These are phyloP conservation scores for Guyanaporus albipodus DNA, from an alignment of 768 basidiomycete species.

Conservation along the genomic window DNA sequence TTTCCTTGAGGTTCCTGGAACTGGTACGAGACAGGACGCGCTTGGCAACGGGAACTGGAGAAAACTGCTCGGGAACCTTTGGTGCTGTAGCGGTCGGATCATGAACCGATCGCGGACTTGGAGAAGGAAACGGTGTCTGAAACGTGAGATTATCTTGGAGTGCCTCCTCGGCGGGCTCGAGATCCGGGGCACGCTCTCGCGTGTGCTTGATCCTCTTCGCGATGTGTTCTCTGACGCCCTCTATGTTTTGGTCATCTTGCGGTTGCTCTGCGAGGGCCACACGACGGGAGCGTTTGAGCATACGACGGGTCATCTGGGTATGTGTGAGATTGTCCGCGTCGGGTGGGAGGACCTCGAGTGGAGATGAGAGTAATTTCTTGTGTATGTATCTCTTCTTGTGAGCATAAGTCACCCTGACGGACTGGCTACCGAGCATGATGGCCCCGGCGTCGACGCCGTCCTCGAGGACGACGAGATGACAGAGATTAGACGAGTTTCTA, in stretches of 20 bases:
- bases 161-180: not conserved
- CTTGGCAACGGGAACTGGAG: slow-evolving; percentile 39
- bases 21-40: slow-evolving; percentile 36
- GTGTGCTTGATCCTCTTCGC: slow-evolving; percentile 34
- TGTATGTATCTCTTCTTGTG: slow-evolving; percentile 28
- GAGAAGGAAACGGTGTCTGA: slow-evolving; percentile 27
- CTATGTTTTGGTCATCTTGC: slow-evolving; percentile 19
- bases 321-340: slow-evolving; percentile 33
- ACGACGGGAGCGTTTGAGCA: slow-evolving; percentile 48
- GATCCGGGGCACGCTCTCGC: slow-evolving; percentile 7
- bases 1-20: slow-evolving; percentile 42
- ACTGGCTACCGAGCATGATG: slow-evolving; percentile 14
- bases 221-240: slow-evolving; percentile 19
- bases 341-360: slow-evolving; percentile 25
- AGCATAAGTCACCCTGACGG: slow-evolving; percentile 30
- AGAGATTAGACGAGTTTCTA: not conserved
- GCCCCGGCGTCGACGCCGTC: not conserved
- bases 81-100: slow-evolving; percentile 23
- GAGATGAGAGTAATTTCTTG: slow-evolving; percentile 22
- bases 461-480: slow-evolving; percentile 1
- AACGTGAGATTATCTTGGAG: slow-evolving; percentile 20
- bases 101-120: slow-evolving; percentile 19
- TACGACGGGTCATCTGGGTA: slow-evolving; percentile 41
- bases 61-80: slow-evolving; percentile 33
- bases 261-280: slow-evolving; percentile 23